Evolutionary conservation across 2,329 filamentous ascomycete genomes (phyloP), one percentile per base, ranked within the genome.

Genomic region (Fusarium xyrophilum): DNA sequence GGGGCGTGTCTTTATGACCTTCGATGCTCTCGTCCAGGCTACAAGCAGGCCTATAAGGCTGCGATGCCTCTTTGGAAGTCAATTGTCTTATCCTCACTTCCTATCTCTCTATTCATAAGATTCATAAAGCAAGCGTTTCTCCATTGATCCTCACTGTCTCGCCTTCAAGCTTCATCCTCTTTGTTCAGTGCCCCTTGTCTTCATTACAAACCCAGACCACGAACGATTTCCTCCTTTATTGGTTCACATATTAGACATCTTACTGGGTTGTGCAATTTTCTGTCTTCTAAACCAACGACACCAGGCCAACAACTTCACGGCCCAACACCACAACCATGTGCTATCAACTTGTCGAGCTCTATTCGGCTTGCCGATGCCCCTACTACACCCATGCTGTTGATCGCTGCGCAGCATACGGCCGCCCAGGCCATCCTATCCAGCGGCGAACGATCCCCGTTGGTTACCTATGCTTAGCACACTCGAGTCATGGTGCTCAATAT

Each of bases 351-450:
- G 84, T 95, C 73, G 93, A 97, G 79, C 86, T 92, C 62, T 97
- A 93, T 83, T 89, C 93, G 57, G 92, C 91, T 58, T 97, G 93
- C 85, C 87, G 89, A 68, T 97, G 93, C 81, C 85, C 95, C 73
- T 96, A 97, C 84, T 93, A 95, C 83, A 86, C 90, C 75, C 94
- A 97, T 78, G 89, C 92, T 48, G 85, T 97, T 73, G 93, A 97
- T 76, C 91, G 91, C 64, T 97, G 93, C 77, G 84, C 88, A 50
- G 84, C 88, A 36, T 93, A 93, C 76, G 91, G 91, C 64, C 89
- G 91, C 63, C 86, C 88, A 51, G 90, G 90, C 47, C 93, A 97
- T 75, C 73, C 74, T 46, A 82, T 94, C 60, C 88, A 93, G 70
- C 89, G 92, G 75, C 90, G 91, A 76, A 91, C 87, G 10, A 91